These are phyloP conservation scores for Gossypium sturtianum DNA, from an alignment of 345 rosid genomes.

Conservation along the genomic window DNA sequence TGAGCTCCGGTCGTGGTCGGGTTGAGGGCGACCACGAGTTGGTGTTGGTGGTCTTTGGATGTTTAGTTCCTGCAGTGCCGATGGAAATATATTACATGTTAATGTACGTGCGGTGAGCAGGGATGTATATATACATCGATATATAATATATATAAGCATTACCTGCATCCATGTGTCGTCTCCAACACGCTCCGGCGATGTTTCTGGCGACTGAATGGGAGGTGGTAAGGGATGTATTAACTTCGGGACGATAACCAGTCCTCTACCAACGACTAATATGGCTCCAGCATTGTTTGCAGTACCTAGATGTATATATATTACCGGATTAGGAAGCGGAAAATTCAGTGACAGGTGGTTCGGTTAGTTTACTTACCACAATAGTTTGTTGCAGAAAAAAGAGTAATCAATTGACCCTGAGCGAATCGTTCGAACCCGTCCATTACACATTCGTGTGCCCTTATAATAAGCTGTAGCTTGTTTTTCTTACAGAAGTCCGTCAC, in stretches of 20 bases:
- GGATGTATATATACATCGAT: background rate
- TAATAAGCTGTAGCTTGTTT: slow-evolving; percentile 84
- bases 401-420: slow-evolving; percentile 97
- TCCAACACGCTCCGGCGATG: slow-evolving; percentile 75
- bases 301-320: slow-evolving; percentile 39
- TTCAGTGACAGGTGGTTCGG: background rate
- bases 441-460: slow-evolving; percentile 97
- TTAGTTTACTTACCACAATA: slow-evolving; percentile 67
- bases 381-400: slow-evolving; percentile 95
- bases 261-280: slow-evolving; percentile 89
- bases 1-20: slow-evolving; percentile 79
- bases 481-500: slow-evolving; percentile 97
- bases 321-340: slow-evolving; percentile 15
- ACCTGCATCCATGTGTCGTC: slow-evolving; percentile 99
- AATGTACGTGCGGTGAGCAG: background rate
- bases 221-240: slow-evolving; percentile 98
- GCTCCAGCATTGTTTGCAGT: slow-evolving; percentile 99
- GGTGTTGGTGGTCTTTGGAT: slow-evolving; percentile 99
- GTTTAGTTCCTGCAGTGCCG: slow-evolving; percentile 73
- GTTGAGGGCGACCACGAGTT: slow-evolving; percentile 93
- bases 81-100: background rate
- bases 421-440: slow-evolving; percentile 99
- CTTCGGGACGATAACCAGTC: slow-evolving; percentile 92
- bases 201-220: slow-evolving; percentile 85
- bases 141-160: background rate